These are phyloP conservation scores for Daldinia sp. DNA, from an alignment of 2,329 filamentous ascomycete species.

Conservation along the genomic window DNA sequence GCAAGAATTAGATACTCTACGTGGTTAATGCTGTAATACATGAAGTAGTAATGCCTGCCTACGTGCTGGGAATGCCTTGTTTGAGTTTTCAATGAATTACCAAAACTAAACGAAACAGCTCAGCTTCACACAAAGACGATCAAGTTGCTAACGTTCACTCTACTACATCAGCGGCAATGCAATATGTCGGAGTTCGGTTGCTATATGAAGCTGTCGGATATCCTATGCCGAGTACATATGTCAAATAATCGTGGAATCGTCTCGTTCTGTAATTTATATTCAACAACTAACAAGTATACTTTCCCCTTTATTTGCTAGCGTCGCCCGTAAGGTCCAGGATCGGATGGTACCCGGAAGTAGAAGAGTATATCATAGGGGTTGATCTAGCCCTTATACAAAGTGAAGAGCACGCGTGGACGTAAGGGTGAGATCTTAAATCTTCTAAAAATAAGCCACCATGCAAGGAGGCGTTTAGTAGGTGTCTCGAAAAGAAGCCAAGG, in stretches of 20 bases:
- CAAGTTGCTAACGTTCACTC: background rate
- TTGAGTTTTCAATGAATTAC: background rate
- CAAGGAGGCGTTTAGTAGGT: background rate
- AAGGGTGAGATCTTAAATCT: background rate
- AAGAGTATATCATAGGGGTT: background rate
- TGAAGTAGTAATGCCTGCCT: background rate
- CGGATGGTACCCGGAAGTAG: background rate
- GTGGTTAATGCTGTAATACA: background rate
- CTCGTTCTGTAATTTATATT: background rate
- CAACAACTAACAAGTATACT: background rate
- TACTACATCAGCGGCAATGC: background rate
- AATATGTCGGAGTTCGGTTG: background rate
- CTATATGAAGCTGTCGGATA: background rate
- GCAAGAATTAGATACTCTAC: background rate
- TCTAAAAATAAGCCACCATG: constrained; percentile 1
- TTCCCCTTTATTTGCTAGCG: background rate
- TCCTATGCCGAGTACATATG: background rate
- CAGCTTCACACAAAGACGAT: background rate
- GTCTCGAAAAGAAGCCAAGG: background rate
- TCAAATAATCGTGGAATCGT: background rate
- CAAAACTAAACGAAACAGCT: background rate
- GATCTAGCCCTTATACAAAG: background rate
- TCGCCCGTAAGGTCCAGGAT: background rate
- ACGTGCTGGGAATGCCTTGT: background rate
- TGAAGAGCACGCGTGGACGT: background rate